Evolutionary conservation across 2,329 filamentous ascomycete species (phyloP).

Genomic region (Pleomassaria siparia): DNA sequence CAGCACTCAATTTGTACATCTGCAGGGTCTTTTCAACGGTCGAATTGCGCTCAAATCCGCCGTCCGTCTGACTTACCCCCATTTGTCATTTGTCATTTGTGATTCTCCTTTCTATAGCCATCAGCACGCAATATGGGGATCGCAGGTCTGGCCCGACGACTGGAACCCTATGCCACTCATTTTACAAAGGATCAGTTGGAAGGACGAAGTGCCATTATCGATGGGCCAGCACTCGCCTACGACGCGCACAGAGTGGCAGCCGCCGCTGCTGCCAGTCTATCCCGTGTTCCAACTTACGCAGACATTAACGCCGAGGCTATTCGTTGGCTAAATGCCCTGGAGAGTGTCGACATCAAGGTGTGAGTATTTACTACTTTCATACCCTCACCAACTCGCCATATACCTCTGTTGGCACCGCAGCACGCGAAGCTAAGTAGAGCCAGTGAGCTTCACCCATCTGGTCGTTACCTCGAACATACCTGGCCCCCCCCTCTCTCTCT

Average conservation of each 20-base stretch:
- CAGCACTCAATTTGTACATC: slow-evolving; percentile 14
- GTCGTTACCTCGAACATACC: slow-evolving; percentile 5
- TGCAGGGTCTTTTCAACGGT: slow-evolving; percentile 9
- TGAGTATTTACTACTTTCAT: slow-evolving; percentile 46
- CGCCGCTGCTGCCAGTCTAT: slow-evolving; percentile 24
- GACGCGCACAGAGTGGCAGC: slow-evolving; percentile 61
- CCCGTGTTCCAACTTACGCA: slow-evolving; percentile 52
- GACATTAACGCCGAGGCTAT: slow-evolving; percentile 59
- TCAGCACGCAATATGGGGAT: slow-evolving; percentile 33
- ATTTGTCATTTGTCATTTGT: neutral
- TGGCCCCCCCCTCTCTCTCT: neutral
- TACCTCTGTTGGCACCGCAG: slow-evolving; percentile 2
- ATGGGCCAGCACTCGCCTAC: slow-evolving; percentile 79
- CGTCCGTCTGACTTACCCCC: neutral
- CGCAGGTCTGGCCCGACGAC: slow-evolving; percentile 30
- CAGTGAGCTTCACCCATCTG: slow-evolving; percentile 19
- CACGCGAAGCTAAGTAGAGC: neutral
- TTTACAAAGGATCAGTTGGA: slow-evolving; percentile 22
- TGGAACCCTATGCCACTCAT: slow-evolving; percentile 34
- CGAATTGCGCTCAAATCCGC: slow-evolving; percentile 11
- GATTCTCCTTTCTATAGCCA: slow-evolving; percentile 1
- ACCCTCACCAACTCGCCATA: slow-evolving; percentile 2
- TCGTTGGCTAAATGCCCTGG: slow-evolving; percentile 64
- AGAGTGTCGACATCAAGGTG: slow-evolving; percentile 61
- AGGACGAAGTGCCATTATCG: slow-evolving; percentile 55